Evolutionary conservation across 2,329 filamentous ascomycete species (phyloP), one percentile per base, ranked within the genome.

Genomic region (Shiraia sp.): DNA sequence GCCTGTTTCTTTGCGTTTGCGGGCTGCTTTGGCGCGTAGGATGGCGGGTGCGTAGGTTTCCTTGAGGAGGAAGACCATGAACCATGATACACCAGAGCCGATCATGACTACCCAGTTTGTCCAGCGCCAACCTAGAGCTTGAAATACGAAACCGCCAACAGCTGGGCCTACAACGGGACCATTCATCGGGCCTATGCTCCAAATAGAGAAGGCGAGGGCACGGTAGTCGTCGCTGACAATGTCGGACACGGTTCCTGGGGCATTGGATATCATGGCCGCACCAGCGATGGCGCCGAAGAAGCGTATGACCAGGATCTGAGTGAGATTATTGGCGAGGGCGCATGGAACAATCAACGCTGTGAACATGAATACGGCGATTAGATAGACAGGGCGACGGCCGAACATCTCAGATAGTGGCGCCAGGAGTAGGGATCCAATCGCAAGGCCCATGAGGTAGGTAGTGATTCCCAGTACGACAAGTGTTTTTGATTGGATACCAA

Each of bases 81-180:
- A 47, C 42, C 84, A 79, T 0, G 81, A 82, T 0, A 79, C 75
- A 1, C 80, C 88, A 0, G 80, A 79, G 8, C 89, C 76, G 36
- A 95, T 91, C 58, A 63, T 63, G 7, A 65, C 58, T 0, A 68
- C 77, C 87, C 88, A 95, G 60, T 88, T 87, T 26, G 85, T 86
- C 89, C 90, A 96, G 22, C 90, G 75, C 91, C 91, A 96, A 9
- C 89, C 90, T 2, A 93, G 74, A 49, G 86, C 83, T 66, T 90
- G 77, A 52, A 75, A 88, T 1, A 87, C 81, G 54, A 95, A 95
- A 0, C 90, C 90, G 15, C 90, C 90, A 24, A 96, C 85, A 1
- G 91, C 71, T 0, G 87, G 86, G 0, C 86, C 60, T 1, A 66
- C 32, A 71, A 87, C 12, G 0, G 62, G 63, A 0, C 87, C 90